Percentiles rank a stretch among this genome's conserved stretches.
Conservation (phyloP, 148 eudicot species). For the Talinum fruticosum region DNA sequence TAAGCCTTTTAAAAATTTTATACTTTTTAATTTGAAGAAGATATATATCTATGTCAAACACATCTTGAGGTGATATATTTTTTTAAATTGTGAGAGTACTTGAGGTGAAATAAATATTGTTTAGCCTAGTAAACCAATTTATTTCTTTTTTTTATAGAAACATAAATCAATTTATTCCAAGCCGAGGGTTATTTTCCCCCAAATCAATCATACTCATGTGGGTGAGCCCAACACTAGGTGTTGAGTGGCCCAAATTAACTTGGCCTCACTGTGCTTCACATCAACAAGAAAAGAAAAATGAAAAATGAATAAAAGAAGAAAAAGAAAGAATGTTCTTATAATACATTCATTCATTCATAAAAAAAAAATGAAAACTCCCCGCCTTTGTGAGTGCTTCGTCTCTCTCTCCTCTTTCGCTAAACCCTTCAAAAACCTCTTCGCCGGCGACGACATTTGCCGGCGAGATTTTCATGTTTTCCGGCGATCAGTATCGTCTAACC, state of each 20-base stretch:
- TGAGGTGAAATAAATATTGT: too few species aligned
- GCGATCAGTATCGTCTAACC: background rate
- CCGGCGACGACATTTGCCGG: background rate
- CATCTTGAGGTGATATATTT: too few species aligned
- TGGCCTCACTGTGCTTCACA: background rate
- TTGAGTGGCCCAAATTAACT: background rate
- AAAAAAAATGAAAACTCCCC: background rate
- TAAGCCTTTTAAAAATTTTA: too few species aligned
- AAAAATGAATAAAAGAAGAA: background rate
- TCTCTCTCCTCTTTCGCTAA: background rate
- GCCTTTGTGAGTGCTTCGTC: background rate
- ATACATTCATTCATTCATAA: background rate
- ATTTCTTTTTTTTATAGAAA: too few species aligned
- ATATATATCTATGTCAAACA: too few species aligned
- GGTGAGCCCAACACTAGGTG: background rate
- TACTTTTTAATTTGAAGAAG: too few species aligned
- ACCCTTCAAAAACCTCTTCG: background rate
- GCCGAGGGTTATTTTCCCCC: too few species aligned
- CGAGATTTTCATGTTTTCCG: constrained; percentile 9
- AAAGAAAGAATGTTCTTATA: background rate
- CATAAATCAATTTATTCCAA: too few species aligned
- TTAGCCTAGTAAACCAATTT: too few species aligned
- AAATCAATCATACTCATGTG: too few species aligned
- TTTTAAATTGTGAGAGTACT: too few species aligned
- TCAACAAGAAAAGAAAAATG: too few species aligned